A percentile compares a stretch with the other conserved stretches of the same genome.
phyloP scores from a whole-genome alignment of 2,329 filamentous ascomycete species.

The Erysiphe neolycopersici region DNA sequence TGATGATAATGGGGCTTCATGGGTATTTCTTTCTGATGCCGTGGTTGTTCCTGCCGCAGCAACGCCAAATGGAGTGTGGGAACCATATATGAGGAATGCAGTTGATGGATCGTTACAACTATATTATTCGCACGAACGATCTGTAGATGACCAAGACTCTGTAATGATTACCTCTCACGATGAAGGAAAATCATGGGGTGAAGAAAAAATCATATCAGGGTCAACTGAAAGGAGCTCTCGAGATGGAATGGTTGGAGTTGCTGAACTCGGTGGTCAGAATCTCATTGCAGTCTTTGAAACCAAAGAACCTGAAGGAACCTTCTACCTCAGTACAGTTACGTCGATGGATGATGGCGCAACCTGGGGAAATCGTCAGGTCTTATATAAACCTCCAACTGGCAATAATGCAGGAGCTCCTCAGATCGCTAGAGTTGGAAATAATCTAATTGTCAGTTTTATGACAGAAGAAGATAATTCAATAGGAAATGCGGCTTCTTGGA shows the following conservation, averaged over 20 bases:
- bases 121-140: constrained; percentile 2
- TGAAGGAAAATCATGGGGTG: constrained; percentile 1
- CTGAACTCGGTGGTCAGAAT: constrained; percentile 1
- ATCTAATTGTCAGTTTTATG: constrained; percentile 3
- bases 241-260: constrained; percentile 3
- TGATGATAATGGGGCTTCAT: constrained; percentile 1
- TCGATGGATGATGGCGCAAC: constrained; percentile 2
- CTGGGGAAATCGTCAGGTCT: constrained; percentile 1
- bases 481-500: neutral
- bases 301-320: constrained; percentile 1
- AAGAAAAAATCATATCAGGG: constrained; percentile 1
- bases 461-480: constrained; percentile 2
- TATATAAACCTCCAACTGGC: neutral
- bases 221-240: neutral
- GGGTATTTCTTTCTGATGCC: constrained; percentile 1
- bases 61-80: constrained; percentile 2
- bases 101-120: constrained; percentile 1
- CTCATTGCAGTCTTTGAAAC: constrained; percentile 3
- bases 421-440: constrained; percentile 1
- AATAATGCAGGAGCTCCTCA: constrained; percentile 3
- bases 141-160: constrained; percentile 1
- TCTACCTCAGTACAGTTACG: neutral
- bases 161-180: constrained; percentile 1
- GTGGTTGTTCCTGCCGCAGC: neutral
- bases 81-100: constrained; percentile 1